Percentiles rank a stretch among this genome's conserved stretches.
Evolutionary conservation across 2,329 filamentous ascomycete species (phyloP).

Genomic region (Pestalotiopsis fici): DNA sequence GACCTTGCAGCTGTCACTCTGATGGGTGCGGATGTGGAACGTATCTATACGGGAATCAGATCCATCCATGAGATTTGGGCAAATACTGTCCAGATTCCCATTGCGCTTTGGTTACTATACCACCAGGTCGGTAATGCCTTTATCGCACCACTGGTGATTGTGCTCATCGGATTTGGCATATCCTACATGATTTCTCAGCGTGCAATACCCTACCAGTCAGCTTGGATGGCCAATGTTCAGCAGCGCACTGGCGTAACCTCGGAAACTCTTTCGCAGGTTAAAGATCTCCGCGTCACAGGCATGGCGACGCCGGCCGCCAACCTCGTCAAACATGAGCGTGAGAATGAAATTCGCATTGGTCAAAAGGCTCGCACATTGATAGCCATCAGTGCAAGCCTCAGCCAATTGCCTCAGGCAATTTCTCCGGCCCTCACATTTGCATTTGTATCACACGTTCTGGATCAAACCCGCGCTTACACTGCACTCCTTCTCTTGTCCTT

Average conservation of each 20-base stretch:
- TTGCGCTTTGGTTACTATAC: conserved; percentile 7
- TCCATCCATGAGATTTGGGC: conserved; percentile 27
- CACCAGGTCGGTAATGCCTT: conserved; percentile 3
- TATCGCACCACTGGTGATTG: conserved; percentile 18
- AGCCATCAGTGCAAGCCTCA: background rate
- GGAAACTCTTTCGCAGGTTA: conserved; percentile 34
- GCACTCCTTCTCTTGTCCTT: background rate
- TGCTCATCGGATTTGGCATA: background rate
- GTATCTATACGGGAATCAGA: conserved; percentile 21
- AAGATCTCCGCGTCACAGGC: conserved; percentile 38
- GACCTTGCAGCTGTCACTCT: conserved; percentile 28
- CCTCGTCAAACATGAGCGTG: conserved; percentile 33
- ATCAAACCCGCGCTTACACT: background rate
- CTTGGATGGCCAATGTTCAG: conserved; percentile 24
- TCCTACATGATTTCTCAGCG: conserved; percentile 5
- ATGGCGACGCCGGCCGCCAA: conserved; percentile 28
- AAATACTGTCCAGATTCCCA: conserved; percentile 17
- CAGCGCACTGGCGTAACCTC: conserved; percentile 26
- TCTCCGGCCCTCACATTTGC: conserved; percentile 4
- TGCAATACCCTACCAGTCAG: conserved; percentile 13
- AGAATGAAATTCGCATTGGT: conserved; percentile 31
- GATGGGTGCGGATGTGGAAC: conserved; percentile 33
- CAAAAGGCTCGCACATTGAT: conserved; percentile 24
- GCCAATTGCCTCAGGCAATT: background rate
- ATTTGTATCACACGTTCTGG: background rate